Percentiles rank a stretch among this genome's conserved stretches.
phyloP scores from a whole-genome alignment of 2,329 filamentous ascomycete genomes.

The Trichoderma pleuroti region DNA sequence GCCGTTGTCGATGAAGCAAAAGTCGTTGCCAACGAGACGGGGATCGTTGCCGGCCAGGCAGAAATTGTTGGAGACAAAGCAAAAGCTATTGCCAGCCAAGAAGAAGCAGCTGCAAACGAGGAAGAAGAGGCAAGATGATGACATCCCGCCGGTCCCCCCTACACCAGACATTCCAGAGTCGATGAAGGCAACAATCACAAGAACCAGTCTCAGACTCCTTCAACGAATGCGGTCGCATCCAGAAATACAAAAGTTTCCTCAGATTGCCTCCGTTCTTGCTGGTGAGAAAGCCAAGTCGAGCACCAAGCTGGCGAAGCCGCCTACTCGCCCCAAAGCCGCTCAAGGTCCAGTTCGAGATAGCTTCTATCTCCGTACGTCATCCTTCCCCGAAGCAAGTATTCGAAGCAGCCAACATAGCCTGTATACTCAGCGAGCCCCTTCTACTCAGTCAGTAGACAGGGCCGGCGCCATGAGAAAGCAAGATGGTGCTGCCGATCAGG shows the following conservation, averaged over 20 bases:
- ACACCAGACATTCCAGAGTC: constrained; percentile 34
- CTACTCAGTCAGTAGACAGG: background rate
- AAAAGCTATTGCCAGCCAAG: background rate
- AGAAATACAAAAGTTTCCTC: constrained; percentile 13
- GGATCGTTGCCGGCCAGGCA: background rate
- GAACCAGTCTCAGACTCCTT: constrained; percentile 30
- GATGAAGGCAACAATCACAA: constrained; percentile 24
- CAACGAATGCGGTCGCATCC: constrained; percentile 28
- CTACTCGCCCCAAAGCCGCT: background rate
- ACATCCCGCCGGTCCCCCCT: constrained; percentile 27
- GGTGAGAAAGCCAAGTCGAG: constrained; percentile 6
- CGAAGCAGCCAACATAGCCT: background rate
- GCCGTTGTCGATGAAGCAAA: background rate
- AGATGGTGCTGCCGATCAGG: background rate
- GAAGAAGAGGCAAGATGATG: constrained; percentile 18
- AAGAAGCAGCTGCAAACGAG: background rate
- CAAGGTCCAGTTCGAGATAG: constrained; percentile 3
- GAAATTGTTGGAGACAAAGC: background rate
- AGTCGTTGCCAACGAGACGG: background rate
- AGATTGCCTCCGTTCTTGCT: background rate
- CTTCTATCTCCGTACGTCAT: constrained; percentile 10
- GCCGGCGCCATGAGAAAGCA: background rate
- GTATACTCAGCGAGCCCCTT: background rate
- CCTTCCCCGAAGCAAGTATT: background rate
- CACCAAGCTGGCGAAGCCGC: background rate